A percentile compares a stretch with the other conserved stretches of the same genome.
These are phyloP conservation scores for Mycena albidolilacea DNA, from an alignment of 768 basidiomycete genomes.

Conservation along the genomic window DNA sequence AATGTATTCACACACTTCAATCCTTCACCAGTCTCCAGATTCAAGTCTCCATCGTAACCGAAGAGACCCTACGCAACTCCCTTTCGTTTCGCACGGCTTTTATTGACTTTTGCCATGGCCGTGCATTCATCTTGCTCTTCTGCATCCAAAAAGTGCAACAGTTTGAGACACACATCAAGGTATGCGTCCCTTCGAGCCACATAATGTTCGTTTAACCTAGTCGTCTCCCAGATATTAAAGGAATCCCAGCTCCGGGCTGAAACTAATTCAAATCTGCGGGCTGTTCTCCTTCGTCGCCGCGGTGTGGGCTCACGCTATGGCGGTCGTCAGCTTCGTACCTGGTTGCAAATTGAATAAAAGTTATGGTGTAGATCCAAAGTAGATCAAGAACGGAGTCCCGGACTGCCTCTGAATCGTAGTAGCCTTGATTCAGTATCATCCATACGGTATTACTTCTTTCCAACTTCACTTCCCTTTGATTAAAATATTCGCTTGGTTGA, in stretches of 20 bases:
- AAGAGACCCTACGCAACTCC: constrained; percentile 3
- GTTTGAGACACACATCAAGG: constrained; percentile 1
- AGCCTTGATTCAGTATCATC: too few relatives aligned
- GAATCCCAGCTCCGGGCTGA: background rate
- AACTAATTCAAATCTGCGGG: too few relatives aligned
- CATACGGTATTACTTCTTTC: too few relatives aligned
- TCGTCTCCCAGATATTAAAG: background rate
- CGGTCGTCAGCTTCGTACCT: too few relatives aligned
- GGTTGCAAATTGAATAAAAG: too few relatives aligned
- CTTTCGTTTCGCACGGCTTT: background rate
- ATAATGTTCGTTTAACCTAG: background rate
- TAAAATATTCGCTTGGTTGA: too few relatives aligned
- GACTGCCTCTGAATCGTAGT: too few relatives aligned
- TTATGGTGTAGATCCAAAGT: too few relatives aligned
- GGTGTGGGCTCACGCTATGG: too few relatives aligned
- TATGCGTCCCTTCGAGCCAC: background rate
- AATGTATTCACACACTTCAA: background rate
- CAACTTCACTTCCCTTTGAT: too few relatives aligned
- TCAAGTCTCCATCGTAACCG: background rate
- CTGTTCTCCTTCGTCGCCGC: too few relatives aligned
- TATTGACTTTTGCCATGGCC: background rate
- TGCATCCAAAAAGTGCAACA: background rate
- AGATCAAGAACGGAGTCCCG: too few relatives aligned
- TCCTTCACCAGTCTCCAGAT: background rate
- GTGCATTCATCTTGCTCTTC: background rate